Base-by-base conservation (phyloP, 2,329 filamentous ascomycete genomes). In the Beauveria varroae region DNA sequence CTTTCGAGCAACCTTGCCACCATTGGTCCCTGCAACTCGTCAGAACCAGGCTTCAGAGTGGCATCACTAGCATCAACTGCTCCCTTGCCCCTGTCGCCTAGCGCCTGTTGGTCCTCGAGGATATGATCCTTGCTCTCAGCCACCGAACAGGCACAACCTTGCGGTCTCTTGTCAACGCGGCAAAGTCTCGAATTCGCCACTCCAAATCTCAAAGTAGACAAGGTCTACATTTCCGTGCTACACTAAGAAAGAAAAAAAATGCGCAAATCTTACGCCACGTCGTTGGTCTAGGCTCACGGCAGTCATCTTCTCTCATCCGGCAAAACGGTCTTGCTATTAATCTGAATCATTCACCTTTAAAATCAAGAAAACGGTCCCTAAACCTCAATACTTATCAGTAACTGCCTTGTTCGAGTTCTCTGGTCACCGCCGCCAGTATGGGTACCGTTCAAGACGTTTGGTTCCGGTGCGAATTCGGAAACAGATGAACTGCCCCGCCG, bases 401-500 rank as follows among this genome's bases (percentile, higher is more conserved):
- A 37, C 46, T 43, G 47, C 44, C 47, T 59, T n/a, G 56, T 52
- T 46, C 24, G 30, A 56, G 22, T 56, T 56, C 40, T 46, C 53
- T 56, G 22, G 18, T 59, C 47, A 30, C 47, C 34, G 47, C 57
- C 57, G 46, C 41, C 34, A 46, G 40, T 56, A 20, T 3, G 40
- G 14, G 10, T 54, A 52, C 14, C 14, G 14, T 16, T 16, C 41
- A 47, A 5, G n/a, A 34, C 12, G 41, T 44, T 34, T 26, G 41
- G 24, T 26, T 6, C 18, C 56, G 8, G 26, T n/a, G 44, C 44
- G n/a, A 26, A 40, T 3, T 28, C 22, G 44, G 56, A 50, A 57
- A 28, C 56, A 58, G 56, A 58, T 59, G 57, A 58, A 51, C 46
- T 26, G 57, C 57, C 40, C 57, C 57, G 57, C 57, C 26, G 24